Conservation (phyloP, 768 basidiomycete species). For the Pleurotus ostreatus region DNA sequence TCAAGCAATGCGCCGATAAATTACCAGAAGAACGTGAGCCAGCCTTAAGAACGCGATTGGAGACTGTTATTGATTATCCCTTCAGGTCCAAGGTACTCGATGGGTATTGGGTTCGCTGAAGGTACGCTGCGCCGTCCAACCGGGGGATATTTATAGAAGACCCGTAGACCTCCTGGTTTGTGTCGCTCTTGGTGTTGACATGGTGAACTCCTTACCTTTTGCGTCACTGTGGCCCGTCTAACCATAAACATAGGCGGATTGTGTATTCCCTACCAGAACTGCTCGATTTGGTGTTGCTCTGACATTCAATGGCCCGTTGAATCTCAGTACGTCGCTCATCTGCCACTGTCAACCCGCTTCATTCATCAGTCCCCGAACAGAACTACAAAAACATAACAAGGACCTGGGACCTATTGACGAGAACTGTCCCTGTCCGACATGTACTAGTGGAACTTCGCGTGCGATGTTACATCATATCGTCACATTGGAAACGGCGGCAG, state of each 20-base stretch:
- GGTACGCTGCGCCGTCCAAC: constrained; percentile 35
- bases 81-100: constrained; percentile 82
- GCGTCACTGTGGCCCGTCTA: neutral
- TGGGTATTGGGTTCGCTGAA: constrained; percentile 93
- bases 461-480: constrained; percentile 73
- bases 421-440: constrained; percentile 85
- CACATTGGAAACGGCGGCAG: constrained; percentile 80
- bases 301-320: constrained; percentile 77
- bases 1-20: constrained; percentile 76
- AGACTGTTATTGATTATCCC: constrained; percentile 10
- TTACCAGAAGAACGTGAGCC: constrained; percentile 74
- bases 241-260: constrained; percentile 62
- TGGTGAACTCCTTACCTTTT: constrained; percentile 44
- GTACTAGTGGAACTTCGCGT: constrained; percentile 58
- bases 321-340: constrained; percentile 54
- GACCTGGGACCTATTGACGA: constrained; percentile 74
- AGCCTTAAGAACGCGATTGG: neutral
- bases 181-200: constrained; percentile 88
- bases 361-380: constrained; percentile 26
- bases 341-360: neutral
- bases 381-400: constrained; percentile 63
- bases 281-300: constrained; percentile 89
- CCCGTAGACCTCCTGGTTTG: constrained; percentile 78
- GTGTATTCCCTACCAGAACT: constrained; percentile 90
- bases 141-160: neutral